These are phyloP conservation scores for Aplosporella prunicola DNA, from an alignment of 2,329 filamentous ascomycete species.

Conservation along the genomic window DNA sequence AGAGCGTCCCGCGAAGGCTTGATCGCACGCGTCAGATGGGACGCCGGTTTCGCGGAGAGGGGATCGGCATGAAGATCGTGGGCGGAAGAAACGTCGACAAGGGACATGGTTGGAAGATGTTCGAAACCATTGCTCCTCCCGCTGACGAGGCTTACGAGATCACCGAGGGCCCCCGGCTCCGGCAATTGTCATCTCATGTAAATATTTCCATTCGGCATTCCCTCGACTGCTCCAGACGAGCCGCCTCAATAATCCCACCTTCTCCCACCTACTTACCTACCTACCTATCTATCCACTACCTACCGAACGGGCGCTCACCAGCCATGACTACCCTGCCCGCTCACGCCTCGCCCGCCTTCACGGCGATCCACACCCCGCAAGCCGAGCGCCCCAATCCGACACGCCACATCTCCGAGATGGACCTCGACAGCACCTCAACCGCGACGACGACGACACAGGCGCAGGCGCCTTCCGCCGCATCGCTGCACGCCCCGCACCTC, in stretches of 20 bases:
- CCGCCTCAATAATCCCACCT: neutral
- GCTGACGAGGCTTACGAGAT: neutral
- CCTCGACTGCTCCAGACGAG: neutral
- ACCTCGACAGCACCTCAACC: conserved; percentile 13
- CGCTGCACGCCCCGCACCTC: conserved; percentile 11
- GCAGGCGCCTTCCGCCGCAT: conserved; percentile 9
- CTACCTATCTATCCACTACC: no score
- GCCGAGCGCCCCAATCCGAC: conserved; percentile 28
- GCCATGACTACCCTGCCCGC: conserved; percentile 35
- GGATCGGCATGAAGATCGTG: no score
- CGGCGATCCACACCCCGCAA: conserved; percentile 47
- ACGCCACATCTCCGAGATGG: conserved; percentile 28
- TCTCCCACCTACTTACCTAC: no score
- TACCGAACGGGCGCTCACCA: neutral
- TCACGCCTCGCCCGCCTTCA: conserved; percentile 42
- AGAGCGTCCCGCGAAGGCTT: no score
- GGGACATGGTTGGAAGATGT: no score
- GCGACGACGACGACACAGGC: neutral
- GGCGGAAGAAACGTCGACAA: no score
- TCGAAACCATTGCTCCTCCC: no score
- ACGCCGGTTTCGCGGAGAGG: no score
- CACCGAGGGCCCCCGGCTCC: neutral
- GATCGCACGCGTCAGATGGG: no score
- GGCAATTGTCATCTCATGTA: neutral
- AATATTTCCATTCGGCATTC: conserved; percentile 1